Conservation (phyloP, 2,329 filamentous ascomycete genomes). For the Hortaea sp. region DNA sequence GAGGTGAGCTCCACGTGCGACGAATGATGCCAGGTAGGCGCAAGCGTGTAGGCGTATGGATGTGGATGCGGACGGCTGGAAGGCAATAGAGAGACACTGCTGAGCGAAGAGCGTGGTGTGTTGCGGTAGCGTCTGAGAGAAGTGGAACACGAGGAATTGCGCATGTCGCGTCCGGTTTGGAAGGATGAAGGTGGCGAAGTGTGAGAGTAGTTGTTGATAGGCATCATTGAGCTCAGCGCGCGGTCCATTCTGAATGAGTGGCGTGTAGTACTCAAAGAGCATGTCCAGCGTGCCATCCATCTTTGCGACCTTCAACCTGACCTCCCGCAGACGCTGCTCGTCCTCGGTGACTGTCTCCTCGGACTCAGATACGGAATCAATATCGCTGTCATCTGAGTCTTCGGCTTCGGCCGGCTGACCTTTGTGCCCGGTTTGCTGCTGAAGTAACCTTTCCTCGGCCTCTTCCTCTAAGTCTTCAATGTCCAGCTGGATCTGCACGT, state of each 20-base stretch:
- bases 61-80: constrained; percentile 70
- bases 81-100: constrained; percentile 63
- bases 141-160: constrained; percentile 94
- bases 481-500: constrained; percentile 90
- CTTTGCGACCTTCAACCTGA: constrained; percentile 78
- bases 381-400: constrained; percentile 51
- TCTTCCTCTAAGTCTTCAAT: constrained; percentile 89
- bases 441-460: constrained; percentile 62
- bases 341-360: constrained; percentile 52
- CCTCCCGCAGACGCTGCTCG: constrained; percentile 52
- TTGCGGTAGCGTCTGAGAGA: constrained; percentile 69
- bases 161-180: constrained; percentile 87
- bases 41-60: constrained; percentile 74
- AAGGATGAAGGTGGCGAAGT: constrained; percentile 80
- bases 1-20: constrained; percentile 79
- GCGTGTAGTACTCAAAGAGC: constrained; percentile 73
- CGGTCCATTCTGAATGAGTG: constrained; percentile 59
- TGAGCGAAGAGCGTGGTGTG: constrained; percentile 81
- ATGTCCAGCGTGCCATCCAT: constrained; percentile 84
- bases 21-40: constrained; percentile 88
- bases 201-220: constrained; percentile 69
- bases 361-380: constrained; percentile 56
- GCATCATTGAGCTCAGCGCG: constrained; percentile 59
- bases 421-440: constrained; percentile 32
- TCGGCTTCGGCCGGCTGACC: constrained; percentile 43